phyloP scores from a whole-genome alignment of 176 grass and related monocot species.

The Pontederia paniculata region DNA sequence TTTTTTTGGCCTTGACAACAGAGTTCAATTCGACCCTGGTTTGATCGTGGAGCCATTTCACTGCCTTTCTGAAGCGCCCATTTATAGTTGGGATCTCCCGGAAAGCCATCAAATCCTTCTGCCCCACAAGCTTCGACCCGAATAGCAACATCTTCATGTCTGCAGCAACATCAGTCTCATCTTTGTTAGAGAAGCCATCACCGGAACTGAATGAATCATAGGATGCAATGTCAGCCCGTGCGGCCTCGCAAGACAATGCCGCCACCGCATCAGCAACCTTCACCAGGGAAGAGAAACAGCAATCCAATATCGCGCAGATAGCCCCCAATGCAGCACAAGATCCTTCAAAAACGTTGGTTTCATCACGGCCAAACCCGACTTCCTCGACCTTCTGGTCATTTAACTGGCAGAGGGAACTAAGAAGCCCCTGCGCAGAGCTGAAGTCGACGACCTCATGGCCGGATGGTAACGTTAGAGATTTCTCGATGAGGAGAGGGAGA shows the following conservation, averaged over 20 bases:
- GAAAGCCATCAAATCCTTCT: conserved; percentile 28
- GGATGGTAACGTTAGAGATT: conserved; percentile 32
- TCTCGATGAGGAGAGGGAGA: conserved; percentile 25
- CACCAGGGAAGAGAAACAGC: conserved; percentile 55
- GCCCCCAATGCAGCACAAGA: conserved; percentile 41
- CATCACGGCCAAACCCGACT: conserved; percentile 28
- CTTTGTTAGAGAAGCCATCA: conserved; percentile 70
- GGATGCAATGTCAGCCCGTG: conserved; percentile 36
- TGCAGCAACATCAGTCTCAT: conserved; percentile 65
- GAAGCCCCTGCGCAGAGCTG: conserved; percentile 24
- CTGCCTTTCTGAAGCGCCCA: conserved; percentile 62
- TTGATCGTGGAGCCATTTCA: conserved; percentile 49
- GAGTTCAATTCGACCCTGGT: conserved; percentile 78
- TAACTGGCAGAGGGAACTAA: conserved; percentile 23
- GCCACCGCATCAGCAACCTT: conserved; percentile 67
- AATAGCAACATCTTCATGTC: conserved; percentile 69
- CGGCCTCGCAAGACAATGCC: conserved; percentile 73
- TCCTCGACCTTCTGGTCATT: conserved; percentile 17
- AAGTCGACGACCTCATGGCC: conserved; percentile 33
- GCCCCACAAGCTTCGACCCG: conserved; percentile 62
- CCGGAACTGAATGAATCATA: conserved; percentile 68
- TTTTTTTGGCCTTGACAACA: conserved; percentile 56
- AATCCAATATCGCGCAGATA: conserved; percentile 56
- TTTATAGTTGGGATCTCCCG: conserved; percentile 48
- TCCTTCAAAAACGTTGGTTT: conserved; percentile 37